These are phyloP conservation scores for Penicillium salamii DNA, from an alignment of 495 filamentous ascomycete species.

Conservation along the genomic window DNA sequence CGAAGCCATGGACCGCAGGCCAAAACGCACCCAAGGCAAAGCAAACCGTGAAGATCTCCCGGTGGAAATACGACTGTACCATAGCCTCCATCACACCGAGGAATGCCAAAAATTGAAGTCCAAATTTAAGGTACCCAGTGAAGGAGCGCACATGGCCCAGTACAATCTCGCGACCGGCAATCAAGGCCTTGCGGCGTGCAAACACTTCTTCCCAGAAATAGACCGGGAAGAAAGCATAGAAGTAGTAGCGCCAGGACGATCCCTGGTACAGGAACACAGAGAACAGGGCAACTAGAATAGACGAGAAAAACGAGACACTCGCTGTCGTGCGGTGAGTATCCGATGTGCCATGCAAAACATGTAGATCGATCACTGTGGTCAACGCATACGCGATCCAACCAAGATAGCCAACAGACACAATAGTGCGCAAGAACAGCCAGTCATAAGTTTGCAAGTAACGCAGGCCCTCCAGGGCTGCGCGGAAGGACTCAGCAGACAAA, in stretches of 20 bases:
- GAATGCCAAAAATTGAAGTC: conserved; percentile 61
- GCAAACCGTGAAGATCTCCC: conserved; percentile 80
- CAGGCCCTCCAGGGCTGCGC: conserved; percentile 75
- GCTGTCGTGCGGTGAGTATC: conserved; percentile 60
- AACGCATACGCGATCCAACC: conserved; percentile 97
- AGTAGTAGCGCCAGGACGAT: conserved; percentile 84
- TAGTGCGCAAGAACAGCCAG: conserved; percentile 94
- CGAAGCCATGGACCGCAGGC: conserved; percentile 70
- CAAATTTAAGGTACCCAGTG: conserved; percentile 48
- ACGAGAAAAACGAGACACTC: conserved; percentile 67
- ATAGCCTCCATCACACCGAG: conserved; percentile 76
- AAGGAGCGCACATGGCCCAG: conserved; percentile 64
- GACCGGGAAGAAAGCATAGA: conserved; percentile 87
- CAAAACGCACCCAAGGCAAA: conserved; percentile 75
- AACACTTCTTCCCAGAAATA: conserved; percentile 97
- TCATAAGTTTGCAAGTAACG: conserved; percentile 95
- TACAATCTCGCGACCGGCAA: conserved; percentile 63
- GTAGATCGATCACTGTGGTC: conserved; percentile 85
- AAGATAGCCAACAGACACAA: conserved; percentile 90
- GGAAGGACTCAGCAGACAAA: conserved; percentile 70
- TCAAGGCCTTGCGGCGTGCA: conserved; percentile 67
- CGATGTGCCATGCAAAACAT: conserved; percentile 74
- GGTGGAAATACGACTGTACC: conserved; percentile 85
- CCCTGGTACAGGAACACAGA: conserved; percentile 75
- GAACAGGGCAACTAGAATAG: conserved; percentile 70